A percentile compares a stretch with the other conserved stretches of the same genome.
Conservation (phyloP, 2,329 filamentous ascomycete genomes). For the Cercospora sp. region DNA sequence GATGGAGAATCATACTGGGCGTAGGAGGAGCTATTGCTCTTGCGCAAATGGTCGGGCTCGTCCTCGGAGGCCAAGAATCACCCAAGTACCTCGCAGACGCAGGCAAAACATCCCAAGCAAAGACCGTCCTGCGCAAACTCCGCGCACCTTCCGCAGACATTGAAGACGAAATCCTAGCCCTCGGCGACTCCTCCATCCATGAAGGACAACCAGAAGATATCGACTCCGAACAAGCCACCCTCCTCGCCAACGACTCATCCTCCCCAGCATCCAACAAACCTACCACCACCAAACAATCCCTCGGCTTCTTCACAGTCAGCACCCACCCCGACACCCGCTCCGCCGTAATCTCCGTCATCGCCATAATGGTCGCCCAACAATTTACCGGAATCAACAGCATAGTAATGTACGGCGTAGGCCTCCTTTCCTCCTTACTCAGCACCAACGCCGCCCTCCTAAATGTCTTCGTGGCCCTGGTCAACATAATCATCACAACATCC, state of each 20-base stretch:
- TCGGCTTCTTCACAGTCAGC: conserved; percentile 58
- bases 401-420: conserved; percentile 95
- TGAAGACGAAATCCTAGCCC: conserved; percentile 65
- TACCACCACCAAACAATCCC: conserved; percentile 30
- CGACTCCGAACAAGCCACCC: conserved; percentile 70
- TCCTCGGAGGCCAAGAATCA: conserved; percentile 75
- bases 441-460: conserved; percentile 80
- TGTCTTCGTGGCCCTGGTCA: conserved; percentile 82
- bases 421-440: conserved; percentile 77
- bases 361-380: conserved; percentile 91
- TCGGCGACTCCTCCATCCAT: conserved; percentile 33
- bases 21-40: conserved; percentile 68
- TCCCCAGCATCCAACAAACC: neutral
- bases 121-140: conserved; percentile 69
- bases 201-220: conserved; percentile 39
- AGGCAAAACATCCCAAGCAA: conserved; percentile 61
- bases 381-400: conserved; percentile 92
- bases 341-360: conserved; percentile 84
- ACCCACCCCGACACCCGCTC: conserved; percentile 69
- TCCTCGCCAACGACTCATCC: conserved; percentile 18
- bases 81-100: conserved; percentile 79
- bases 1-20: conserved; percentile 83
- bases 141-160: conserved; percentile 70
- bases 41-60: conserved; percentile 67
- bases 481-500: conserved; percentile 76